phyloP scores from a whole-genome alignment of 371 early-diverging fungal species.

The Apophysomyces ossiformis region DNA sequence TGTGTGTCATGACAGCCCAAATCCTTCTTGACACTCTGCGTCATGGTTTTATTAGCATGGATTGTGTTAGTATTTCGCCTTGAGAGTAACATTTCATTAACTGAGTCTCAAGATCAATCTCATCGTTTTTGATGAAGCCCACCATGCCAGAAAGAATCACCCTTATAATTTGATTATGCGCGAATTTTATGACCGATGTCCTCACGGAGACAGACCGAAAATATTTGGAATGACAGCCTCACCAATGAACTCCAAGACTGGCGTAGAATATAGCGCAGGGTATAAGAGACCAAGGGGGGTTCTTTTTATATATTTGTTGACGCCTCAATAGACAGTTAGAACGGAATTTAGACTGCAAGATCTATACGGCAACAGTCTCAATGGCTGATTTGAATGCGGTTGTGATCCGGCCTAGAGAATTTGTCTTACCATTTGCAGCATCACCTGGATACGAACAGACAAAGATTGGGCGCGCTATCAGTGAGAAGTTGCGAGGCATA shows the following conservation, averaged over 20 bases:
- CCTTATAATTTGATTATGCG: conserved; percentile 87
- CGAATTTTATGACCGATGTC: conserved; percentile 74
- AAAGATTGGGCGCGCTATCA: conserved; percentile 42
- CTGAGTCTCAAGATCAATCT: conserved; percentile 65
- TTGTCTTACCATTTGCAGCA: conserved; percentile 54
- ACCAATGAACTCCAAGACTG: conserved; percentile 64
- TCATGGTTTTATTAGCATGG: conserved; percentile 68
- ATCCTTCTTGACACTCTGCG: conserved; percentile 79
- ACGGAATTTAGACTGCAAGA: conserved; percentile 61
- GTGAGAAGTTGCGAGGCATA: conserved; percentile 39
- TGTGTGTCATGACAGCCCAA: conserved; percentile 89
- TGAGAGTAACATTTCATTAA: neutral
- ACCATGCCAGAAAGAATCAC: conserved; percentile 84
- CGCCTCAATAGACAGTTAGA: conserved; percentile 61
- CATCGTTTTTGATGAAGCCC: conserved; percentile 93
- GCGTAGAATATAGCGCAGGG: conserved; percentile 46
- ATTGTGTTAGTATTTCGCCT: conserved; percentile 46
- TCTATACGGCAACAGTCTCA: conserved; percentile 63
- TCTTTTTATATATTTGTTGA: too few species aligned
- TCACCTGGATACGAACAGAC: conserved; percentile 47
- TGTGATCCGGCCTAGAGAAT: conserved; percentile 55
- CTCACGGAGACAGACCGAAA: conserved; percentile 63
- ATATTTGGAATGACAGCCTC: conserved; percentile 96
- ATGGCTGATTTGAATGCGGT: conserved; percentile 33
- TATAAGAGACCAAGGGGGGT: conserved; percentile 11